These are phyloP conservation scores for Chytriomyces hyalinus DNA, from an alignment of 192 early-diverging fungal species.

Conservation along the genomic window DNA sequence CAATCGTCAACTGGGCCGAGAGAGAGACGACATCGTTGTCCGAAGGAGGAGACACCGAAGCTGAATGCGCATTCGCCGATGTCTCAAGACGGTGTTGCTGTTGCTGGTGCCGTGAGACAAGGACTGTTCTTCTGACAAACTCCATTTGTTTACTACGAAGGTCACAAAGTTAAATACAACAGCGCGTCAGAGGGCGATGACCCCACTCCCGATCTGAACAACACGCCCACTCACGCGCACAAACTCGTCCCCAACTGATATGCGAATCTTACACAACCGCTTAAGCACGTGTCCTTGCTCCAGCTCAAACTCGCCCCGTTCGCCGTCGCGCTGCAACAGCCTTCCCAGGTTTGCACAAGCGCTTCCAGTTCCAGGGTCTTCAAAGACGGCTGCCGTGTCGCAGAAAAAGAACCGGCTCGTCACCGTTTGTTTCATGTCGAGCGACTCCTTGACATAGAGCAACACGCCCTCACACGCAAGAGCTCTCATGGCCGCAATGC, in stretches of 20 bases:
- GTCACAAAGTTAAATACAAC: background rate
- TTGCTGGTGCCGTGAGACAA: too few relatives aligned
- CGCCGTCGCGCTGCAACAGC: conserved; percentile 26
- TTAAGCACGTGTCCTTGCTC: conserved; percentile 37
- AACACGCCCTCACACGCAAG: background rate
- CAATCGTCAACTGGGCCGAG: too few relatives aligned
- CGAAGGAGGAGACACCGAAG: too few relatives aligned
- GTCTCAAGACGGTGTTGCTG: too few relatives aligned
- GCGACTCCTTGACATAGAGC: conserved; percentile 4
- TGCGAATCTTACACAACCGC: conserved; percentile 32
- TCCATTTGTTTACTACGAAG: background rate
- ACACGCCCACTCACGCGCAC: conserved; percentile 35
- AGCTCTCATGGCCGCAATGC: background rate
- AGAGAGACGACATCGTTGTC: too few relatives aligned
- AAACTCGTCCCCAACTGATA: conserved; percentile 26
- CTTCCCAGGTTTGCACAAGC: conserved; percentile 42
- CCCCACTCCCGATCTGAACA: conserved; percentile 35
- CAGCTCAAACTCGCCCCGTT: conserved; percentile 18
- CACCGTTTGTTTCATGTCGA: background rate
- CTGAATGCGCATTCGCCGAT: too few relatives aligned
- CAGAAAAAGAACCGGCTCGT: conserved; percentile 41
- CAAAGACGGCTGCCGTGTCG: conserved; percentile 27
- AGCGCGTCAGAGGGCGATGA: conserved; percentile 6
- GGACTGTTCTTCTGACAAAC: too few relatives aligned
- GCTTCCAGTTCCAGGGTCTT: conserved; percentile 42